Evolutionary conservation across 768 basidiomycete species (phyloP), one percentile per base, ranked within the genome.

Genomic region (Pleurotus djamor): DNA sequence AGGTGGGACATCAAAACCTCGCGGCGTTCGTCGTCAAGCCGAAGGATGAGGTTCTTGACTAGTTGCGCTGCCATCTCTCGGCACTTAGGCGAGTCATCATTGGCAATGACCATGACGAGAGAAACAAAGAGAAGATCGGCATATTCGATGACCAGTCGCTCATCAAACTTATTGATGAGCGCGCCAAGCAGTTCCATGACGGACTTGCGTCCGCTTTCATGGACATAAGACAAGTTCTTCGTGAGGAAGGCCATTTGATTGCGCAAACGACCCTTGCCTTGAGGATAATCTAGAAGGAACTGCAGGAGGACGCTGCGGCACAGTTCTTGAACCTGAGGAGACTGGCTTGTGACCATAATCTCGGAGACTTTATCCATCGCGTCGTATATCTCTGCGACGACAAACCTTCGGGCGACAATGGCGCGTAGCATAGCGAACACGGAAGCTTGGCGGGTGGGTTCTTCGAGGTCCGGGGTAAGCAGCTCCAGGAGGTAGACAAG

Each of bases 341-440:
- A 94, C 71, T 98, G 96, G 64, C 84, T 95, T 10, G 94, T 96
- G 43, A 99, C 93, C 81, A 97, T 87, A 65, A 96, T 85, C 63
- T 94, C 89, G 3, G 94, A 87, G 17, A 98, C 87, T 60, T 87
- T 87, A 60, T 93, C 92, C 96, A 99, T 98, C 37, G 96, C 74
- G 71, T 98, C 96, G 74, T 99, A 99, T 52, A 99, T 89, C 72
- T 98, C 97, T 0, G 93, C 93, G 0, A 96, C 92, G 35, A 98
- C 87, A 62, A 98, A 91, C 68, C 92, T 93, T 35, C 96, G 86
- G 4, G 89, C 83, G 13, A 98, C 87, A 64, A 98, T 94, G 28
- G 95, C 91, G 8, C 94, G 89, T 13, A 99, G 83, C 65, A 98
- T 83, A 1, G 90, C 76, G 70, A 99, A 98, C 6, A 92, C 89